Evolutionary conservation across 2,329 filamentous ascomycete genomes (phyloP), one percentile per base, ranked within the genome.

Genomic region (Alternaria viburni): DNA sequence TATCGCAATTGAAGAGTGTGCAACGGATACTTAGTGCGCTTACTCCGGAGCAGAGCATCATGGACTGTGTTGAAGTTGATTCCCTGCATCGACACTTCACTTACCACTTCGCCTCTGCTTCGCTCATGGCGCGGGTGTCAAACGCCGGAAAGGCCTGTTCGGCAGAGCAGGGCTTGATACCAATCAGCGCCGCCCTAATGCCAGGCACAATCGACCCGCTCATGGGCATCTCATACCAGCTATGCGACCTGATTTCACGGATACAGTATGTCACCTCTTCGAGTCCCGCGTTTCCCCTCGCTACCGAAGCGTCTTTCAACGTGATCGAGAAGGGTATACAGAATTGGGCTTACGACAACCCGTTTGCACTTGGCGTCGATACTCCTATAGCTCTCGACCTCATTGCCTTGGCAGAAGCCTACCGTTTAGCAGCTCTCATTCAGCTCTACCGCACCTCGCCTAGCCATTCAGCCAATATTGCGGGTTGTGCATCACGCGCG

Each of bases 21-120:
- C 73, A 76, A 30, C 72, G 69, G 7, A 76, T 78, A 7, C 65
- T 79, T 21, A 69, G 69, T 41, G 65, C 68, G 17, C 57, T 78
- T 4, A 68, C 73, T 23, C 64, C 64, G 15, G 70, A 76, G 46
- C 69, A 72, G 28, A 70, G 63, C 41, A 65, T 70, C 19, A 65
- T 68, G 44, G 69, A 74, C 17, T 75, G 71, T 11, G 68, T 76
- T 58, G 76, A 79, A 44, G 67, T 79, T 3, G 76, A 78, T 41
- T 77, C 75, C 17, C 64, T 79, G 7, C 75, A 74, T 46, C 69
- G 77, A 2, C 77, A 79, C 63, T 79, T 79, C 55, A 79, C 77
- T 8, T 79, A 79, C 54, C 76, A 79, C 58, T 76, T 77, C 51
- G 75, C 72, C 12, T 77, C 75, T 62, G 76, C 76, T 11, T 77